phyloP scores from a whole-genome alignment of 352 stramenopile genomes.

The Pythium apleroticum region DNA sequence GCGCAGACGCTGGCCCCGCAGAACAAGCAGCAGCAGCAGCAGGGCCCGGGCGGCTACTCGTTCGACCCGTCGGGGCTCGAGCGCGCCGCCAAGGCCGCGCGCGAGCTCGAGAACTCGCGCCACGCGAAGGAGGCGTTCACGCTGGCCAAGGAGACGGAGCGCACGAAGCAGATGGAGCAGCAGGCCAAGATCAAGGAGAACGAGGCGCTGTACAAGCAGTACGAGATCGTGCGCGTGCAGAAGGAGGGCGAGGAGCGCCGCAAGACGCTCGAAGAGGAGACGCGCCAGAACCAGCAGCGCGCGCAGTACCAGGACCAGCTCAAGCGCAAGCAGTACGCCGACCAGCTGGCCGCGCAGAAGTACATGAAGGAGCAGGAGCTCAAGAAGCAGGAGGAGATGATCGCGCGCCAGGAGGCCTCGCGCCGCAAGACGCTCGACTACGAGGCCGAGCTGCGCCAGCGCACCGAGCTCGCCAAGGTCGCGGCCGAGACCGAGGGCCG shows the following conservation, averaged over 20 bases:
- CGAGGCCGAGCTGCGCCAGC: slow-evolving; percentile 93
- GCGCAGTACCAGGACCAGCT: slow-evolving; percentile 98
- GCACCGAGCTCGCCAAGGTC: slow-evolving; percentile 96
- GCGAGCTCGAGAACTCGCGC: slow-evolving; percentile 95
- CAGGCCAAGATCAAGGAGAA: slow-evolving; percentile 92
- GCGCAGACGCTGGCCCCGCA: slow-evolving; percentile 33
- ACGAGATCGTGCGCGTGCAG: slow-evolving; percentile 94
- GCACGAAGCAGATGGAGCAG: slow-evolving; percentile 94
- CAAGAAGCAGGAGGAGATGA: slow-evolving; percentile 98
- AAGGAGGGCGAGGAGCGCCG: slow-evolving; percentile 96
- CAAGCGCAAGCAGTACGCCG: slow-evolving; percentile 97
- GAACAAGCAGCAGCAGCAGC: slow-evolving; percentile 32
- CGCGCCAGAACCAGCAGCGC: slow-evolving; percentile 95
- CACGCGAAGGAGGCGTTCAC: slow-evolving; percentile 95
- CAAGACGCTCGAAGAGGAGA: slow-evolving; percentile 97
- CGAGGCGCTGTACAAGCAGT: slow-evolving; percentile 92
- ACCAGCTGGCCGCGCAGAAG: slow-evolving; percentile 96
- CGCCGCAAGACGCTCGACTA: slow-evolving; percentile 97
- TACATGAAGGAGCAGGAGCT: slow-evolving; percentile 95
- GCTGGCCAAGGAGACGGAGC: slow-evolving; percentile 94
- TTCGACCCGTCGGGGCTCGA: slow-evolving; percentile 97
- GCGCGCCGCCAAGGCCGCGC: slow-evolving; percentile 95
- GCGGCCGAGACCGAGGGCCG: slow-evolving; percentile 93
- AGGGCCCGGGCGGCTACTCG: slow-evolving; percentile 63
- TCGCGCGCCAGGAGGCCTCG: slow-evolving; percentile 94